Base-by-base conservation (phyloP, 805 yeast genomes). In the Ogataea populi-albae region DNA sequence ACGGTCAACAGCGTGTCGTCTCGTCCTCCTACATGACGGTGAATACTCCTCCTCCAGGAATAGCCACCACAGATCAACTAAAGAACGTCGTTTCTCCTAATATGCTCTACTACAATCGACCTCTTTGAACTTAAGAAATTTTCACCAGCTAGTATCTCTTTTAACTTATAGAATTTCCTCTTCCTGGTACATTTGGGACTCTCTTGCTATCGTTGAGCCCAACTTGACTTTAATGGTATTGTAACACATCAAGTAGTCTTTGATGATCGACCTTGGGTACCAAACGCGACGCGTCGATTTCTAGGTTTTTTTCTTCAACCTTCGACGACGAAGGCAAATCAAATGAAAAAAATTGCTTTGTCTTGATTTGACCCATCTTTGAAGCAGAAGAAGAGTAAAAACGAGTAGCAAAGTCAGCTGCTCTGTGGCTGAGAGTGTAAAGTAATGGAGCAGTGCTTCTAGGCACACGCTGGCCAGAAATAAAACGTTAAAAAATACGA, bases 51-150 rank as follows among this genome's bases (percentile, higher is more conserved):
- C 51, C 54, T 8, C 42, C 47, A 14, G 52, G 45, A 5, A 35
- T 40, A 7, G 23, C 40, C 9, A 29, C 38, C 7, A 29, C 38
- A 8, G 52, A 52, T 17, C 46, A 43, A 26, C 50, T 50, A 30
- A 45, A 43, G 40, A 41, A 32, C 20, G 29, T 43, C 1, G 34
- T 48, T 19, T 49, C 57, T 16, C 56, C 59, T 12, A 42, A 51
- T 35, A 41, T 50, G 48, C 40, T 49, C 33, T 50, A 45, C 30
- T 46, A 38, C 29, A 40, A 46, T 18, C 11, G 31, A 16, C 27
- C 15, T 10, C 26, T 26, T 6, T 32, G 14, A 14, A 21, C 10
- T 8, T 23, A 23, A n/a, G n/a, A n/a, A n/a, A n/a, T n/a, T n/a
- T n/a, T n/a, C n/a, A n/a, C n/a, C n/a, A n/a, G n/a, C n/a, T n/a